Percentiles rank a stretch among this genome's conserved stretches.
Evolutionary conservation across 2,329 filamentous ascomycete species (phyloP).

Genomic region (Ceratocystis alfenasii): DNA sequence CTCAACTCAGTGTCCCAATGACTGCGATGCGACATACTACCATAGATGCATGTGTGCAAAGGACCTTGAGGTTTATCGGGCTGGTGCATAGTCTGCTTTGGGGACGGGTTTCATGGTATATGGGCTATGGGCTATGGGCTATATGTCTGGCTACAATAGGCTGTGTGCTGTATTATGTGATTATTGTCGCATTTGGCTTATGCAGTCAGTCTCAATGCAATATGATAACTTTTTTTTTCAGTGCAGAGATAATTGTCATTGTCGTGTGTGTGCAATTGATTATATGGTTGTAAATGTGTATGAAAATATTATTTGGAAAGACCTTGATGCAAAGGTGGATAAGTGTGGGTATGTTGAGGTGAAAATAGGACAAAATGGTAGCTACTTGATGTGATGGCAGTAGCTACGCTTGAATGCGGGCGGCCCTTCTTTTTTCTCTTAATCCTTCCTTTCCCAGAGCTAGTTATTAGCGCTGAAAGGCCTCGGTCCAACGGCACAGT

Average conservation of each 20-base stretch:
- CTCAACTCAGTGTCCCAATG: neutral
- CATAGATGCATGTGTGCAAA: neutral
- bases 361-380: neutral
- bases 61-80: neutral
- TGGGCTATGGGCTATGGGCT: neutral
- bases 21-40: neutral
- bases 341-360: too few species aligned
- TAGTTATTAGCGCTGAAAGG: neutral
- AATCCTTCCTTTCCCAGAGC: constrained; percentile 5
- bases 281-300: too few species aligned
- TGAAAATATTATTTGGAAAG: too few species aligned
- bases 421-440: neutral
- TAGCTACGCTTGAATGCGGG: neutral
- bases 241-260: too few species aligned
- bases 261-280: too few species aligned
- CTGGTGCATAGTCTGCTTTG: neutral
- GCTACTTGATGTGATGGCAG: neutral
- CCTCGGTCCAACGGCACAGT: constrained; percentile 16
- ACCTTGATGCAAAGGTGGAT: too few species aligned
- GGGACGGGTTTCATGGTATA: neutral
- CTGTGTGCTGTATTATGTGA: neutral
- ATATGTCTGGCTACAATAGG: neutral
- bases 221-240: too few species aligned
- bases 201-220: too few species aligned
- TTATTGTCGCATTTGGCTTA: neutral